These are phyloP conservation scores for Poronia punctata DNA, from an alignment of 495 filamentous ascomycete genomes.

Conservation along the genomic window DNA sequence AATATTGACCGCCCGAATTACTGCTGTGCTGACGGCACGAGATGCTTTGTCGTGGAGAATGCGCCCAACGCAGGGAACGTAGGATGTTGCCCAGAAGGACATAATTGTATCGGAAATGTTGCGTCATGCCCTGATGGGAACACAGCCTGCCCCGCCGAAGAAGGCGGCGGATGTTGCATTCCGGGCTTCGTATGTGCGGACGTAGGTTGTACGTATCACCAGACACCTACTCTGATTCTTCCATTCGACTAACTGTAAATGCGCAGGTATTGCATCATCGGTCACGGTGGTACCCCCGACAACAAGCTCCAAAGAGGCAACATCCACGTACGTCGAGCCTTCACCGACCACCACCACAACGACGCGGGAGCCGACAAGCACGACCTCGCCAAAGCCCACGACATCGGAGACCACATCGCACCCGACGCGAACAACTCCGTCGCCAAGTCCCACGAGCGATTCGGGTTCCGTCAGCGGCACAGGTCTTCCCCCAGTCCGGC, in stretches of 20 bases:
- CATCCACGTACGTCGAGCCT: constrained; percentile 19
- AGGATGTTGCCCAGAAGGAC: constrained; percentile 75
- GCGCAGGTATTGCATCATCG: constrained; percentile 27
- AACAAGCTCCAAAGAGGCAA: constrained; percentile 37
- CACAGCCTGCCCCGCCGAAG: constrained; percentile 55
- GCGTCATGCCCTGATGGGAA: constrained; percentile 57
- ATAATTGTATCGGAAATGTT: constrained; percentile 60
- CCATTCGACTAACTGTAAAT: not conserved
- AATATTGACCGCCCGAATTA: constrained; percentile 63
- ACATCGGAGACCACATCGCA: constrained; percentile 25
- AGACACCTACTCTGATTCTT: too few species aligned
- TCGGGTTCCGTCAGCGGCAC: constrained; percentile 21
- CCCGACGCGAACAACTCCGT: constrained; percentile 16
- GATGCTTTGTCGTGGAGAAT: constrained; percentile 50
- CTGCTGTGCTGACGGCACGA: constrained; percentile 65
- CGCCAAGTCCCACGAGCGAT: constrained; percentile 32
- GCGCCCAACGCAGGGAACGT: constrained; percentile 71
- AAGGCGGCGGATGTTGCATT: constrained; percentile 86
- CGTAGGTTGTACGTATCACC: constrained; percentile 62
- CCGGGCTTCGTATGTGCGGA: constrained; percentile 70
- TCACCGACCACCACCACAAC: constrained; percentile 23
- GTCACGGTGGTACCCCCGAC: constrained; percentile 41
- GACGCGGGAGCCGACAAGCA: constrained; percentile 31
- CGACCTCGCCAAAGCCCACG: constrained; percentile 23
- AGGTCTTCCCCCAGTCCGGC: constrained; percentile 30